Base-by-base conservation (phyloP, 2,329 filamentous ascomycete species). In the Paecilomyces formosus region DNA sequence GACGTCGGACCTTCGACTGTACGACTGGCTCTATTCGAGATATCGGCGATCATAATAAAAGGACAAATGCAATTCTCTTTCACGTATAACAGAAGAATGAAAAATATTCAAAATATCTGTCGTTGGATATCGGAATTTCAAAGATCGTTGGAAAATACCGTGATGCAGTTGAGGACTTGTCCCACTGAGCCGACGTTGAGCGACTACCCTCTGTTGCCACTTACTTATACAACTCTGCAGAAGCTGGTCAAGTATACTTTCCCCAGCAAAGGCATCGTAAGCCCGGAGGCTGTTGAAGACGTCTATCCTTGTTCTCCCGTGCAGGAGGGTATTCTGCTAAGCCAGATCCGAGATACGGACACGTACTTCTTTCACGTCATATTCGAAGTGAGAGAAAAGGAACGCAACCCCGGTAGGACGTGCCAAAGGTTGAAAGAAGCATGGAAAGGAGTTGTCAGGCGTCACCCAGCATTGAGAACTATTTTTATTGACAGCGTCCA, bases 21-120 rank as follows among this genome's bases (percentile, higher is more conserved):
- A 24, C 74, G 79, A 1, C 79, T 80, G 60, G 76, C 76, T 1
- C 74, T 82, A 0, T 78, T 83, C 55, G 81, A 83, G 58, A 75
- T 82, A 4, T 77, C 78, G 1, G 79, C 80, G 0, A 77, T 80
- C 24, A 71, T 82, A 7, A 72, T 77, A 21, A 73, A 78, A 52
- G 78, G 77, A 0, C 70, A 69, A 15, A 69, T 82, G 21, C 76
- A 77, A 33, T 73, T 82, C 21, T 76, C 77, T 0, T 82, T 82
- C 62, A 78, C 77, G 0, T 81, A 78, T 67, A 81, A 81, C 61
- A 66, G 72, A 7, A 65, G 76, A 33, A 81, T 81, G 76, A 68
- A 67, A 12, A 77, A 79, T 58, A 74, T 78, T 58, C 61, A 67
- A 0, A 66, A 69, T 1, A 77, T 82, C 35, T 65, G 68, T 11